A percentile compares a stretch with the other conserved stretches of the same genome.
phyloP scores from a whole-genome alignment of 176 grass and related monocot genomes.

The Juncus effusus region DNA sequence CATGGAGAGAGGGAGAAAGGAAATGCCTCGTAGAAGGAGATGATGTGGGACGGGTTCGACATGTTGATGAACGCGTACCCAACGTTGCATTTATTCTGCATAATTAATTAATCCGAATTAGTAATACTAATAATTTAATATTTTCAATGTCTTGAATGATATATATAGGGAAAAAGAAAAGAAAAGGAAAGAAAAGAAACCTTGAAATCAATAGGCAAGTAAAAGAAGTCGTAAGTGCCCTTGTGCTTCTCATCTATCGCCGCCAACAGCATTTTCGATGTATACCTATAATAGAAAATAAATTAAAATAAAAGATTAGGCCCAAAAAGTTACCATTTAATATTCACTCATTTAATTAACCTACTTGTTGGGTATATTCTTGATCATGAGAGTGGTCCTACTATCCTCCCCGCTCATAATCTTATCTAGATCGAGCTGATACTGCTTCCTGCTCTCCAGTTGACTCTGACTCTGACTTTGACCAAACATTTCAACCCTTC shows the following conservation, averaged over 20 bases:
- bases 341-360: background rate
- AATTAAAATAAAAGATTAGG: conserved; percentile 16
- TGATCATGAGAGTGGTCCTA: conserved; percentile 93
- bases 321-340: conserved; percentile 24
- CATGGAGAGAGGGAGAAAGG: background rate
- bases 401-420: conserved; percentile 70
- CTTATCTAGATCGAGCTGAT: conserved; percentile 91
- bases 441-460: conserved; percentile 78
- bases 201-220: conserved; percentile 99
- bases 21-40: conserved; percentile 80
- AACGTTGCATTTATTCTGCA: conserved; percentile 99
- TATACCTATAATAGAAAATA: conserved; percentile 59
- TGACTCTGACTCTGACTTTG: conserved; percentile 40
- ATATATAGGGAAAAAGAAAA: background rate
- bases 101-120: background rate
- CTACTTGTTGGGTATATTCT: conserved; percentile 98
- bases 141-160: background rate
- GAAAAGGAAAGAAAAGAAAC: conserved; percentile 21
- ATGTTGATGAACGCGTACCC: conserved; percentile 99
- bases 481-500: conserved; percentile 32
- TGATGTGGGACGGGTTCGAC: conserved; percentile 74
- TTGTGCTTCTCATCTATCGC: conserved; percentile 81
- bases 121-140: background rate
- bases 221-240: conserved; percentile 93
- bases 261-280: conserved; percentile 93